A percentile compares a stretch with the other conserved stretches of the same genome.
Conservation (phyloP, 148 eudicot genomes). For the Beta vulgaris region DNA sequence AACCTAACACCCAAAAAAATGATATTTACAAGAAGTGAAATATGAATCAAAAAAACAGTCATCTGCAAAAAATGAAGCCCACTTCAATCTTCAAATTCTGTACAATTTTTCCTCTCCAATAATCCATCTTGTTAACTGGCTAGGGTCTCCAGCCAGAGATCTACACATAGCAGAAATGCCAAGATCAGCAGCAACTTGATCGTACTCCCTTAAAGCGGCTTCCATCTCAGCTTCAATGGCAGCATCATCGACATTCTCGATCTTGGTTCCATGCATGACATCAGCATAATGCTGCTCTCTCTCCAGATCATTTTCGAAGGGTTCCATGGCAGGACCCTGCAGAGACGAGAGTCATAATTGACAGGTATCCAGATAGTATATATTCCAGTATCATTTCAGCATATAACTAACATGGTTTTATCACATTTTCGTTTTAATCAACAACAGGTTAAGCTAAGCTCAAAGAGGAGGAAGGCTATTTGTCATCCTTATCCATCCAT, state of each 20-base stretch:
- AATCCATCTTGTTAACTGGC: conserved; percentile 76
- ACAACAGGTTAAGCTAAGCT: background rate
- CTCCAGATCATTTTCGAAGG: conserved; percentile 64
- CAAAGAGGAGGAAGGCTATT: background rate
- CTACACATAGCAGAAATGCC: conserved; percentile 68
- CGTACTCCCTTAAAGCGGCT: conserved; percentile 56
- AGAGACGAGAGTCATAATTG: background rate
- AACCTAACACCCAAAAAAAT: too few relatives aligned
- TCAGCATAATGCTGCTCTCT: conserved; percentile 72
- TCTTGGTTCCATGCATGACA: conserved; percentile 42
- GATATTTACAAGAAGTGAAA: conserved; percentile 10
- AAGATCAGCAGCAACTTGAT: conserved; percentile 62
- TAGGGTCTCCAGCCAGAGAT: conserved; percentile 55
- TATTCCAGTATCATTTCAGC: background rate
- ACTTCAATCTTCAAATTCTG: conserved; percentile 26
- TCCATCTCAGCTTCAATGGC: conserved; percentile 83
- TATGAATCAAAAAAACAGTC: background rate
- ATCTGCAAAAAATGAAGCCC: background rate
- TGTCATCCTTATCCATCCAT: background rate
- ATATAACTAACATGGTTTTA: background rate
- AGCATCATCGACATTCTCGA: conserved; percentile 54
- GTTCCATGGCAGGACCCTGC: conserved; percentile 85
- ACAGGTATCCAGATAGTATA: background rate
- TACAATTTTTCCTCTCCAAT: conserved; percentile 66
- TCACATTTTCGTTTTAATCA: background rate